phyloP scores from a whole-genome alignment of 257 asterid species.

The Coffea canephora region DNA sequence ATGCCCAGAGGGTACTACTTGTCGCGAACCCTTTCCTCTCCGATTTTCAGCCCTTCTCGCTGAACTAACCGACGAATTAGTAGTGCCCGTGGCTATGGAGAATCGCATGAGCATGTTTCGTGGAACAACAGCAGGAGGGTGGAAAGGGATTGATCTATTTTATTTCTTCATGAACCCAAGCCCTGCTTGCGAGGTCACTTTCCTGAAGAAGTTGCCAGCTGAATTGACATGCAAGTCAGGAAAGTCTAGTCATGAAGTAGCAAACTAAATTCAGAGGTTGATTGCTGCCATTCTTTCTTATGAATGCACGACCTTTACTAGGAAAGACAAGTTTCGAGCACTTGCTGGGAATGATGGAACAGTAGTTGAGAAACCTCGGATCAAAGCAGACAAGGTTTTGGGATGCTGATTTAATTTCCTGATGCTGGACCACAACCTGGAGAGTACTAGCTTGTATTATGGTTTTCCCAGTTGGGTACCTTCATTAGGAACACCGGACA shows the following conservation, averaged over 20 bases:
- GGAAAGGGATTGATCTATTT: slow-evolving; percentile 44
- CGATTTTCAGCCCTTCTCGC: slow-evolving; percentile 39
- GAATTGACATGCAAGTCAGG: slow-evolving; percentile 31
- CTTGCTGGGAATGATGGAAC: slow-evolving; percentile 44
- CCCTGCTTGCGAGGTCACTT: slow-evolving; percentile 37
- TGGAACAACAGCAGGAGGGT: slow-evolving; percentile 39
- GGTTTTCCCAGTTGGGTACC: background rate
- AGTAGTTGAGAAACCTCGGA: slow-evolving; percentile 25
- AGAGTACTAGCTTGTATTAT: background rate
- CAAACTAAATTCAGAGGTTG: slow-evolving; percentile 36
- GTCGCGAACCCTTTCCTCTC: slow-evolving; percentile 38
- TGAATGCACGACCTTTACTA: slow-evolving; percentile 34
- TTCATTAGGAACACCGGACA: background rate
- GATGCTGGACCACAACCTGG: too few relatives aligned
- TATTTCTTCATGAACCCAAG: slow-evolving; percentile 42
- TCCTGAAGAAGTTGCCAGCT: slow-evolving; percentile 30
- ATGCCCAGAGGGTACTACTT: slow-evolving; percentile 42
- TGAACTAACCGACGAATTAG: slow-evolving; percentile 35
- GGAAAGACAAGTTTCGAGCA: slow-evolving; percentile 42
- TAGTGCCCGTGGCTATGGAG: slow-evolving; percentile 38
- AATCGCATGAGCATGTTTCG: slow-evolving; percentile 45
- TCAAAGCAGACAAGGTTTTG: slow-evolving; percentile 22
- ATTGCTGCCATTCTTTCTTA: slow-evolving; percentile 36
- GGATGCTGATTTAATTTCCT: slow-evolving; percentile 26
- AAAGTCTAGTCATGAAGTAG: slow-evolving; percentile 38